Evolutionary conservation across 768 basidiomycete genomes (phyloP), one percentile per base, ranked within the genome.

Genomic region (Rhodotorula graminis): DNA sequence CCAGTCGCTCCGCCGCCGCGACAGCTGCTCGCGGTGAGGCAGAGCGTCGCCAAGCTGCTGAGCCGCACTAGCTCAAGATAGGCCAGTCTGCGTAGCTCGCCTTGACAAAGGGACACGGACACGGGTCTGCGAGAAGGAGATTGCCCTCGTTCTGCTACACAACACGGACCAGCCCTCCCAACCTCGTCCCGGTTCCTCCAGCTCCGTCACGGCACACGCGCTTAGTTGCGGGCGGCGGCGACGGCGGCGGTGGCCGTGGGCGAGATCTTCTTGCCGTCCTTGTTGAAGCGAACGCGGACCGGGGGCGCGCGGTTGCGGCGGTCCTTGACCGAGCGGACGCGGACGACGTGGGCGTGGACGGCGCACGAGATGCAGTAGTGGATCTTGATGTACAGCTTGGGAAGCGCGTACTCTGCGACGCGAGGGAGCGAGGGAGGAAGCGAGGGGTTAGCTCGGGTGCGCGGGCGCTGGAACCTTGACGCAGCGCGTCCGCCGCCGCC

Each of bases 261-360:
- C 74, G 71, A 70, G 77, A 81, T 78, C 78, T 73, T 78, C 79
- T 77, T 80, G 63, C 80, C 78, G 70, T 78, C 79, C 74, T 71
- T 72, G 64, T 78, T 76, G 70, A 65, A 77, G 64, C 70, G 86
- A 76, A 97, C 84, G 75, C 96, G 91, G 40, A 93, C 92, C 76
- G 96, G 96, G 72, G 96, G 96, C 7, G 92, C 90, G 82, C 96
- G 92, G 88, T 96, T 98, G 83, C 95, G 87, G 80, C 95, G 90
- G 67, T 92, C 92, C 85, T 91, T 90, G 75, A 90, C 87, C 72
- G 96, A 97, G 75, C 96, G 92, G 62, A 98, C 96, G 82, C 96
- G 95, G 76, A 99, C 96, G 76, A 99, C 94, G 83, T 99, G 96
- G 78, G 93, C 93, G 86, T 99, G 96, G 82, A 99, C 97, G 52